Base-by-base conservation (phyloP, 2,329 filamentous ascomycete species). In the Claviceps africana region DNA sequence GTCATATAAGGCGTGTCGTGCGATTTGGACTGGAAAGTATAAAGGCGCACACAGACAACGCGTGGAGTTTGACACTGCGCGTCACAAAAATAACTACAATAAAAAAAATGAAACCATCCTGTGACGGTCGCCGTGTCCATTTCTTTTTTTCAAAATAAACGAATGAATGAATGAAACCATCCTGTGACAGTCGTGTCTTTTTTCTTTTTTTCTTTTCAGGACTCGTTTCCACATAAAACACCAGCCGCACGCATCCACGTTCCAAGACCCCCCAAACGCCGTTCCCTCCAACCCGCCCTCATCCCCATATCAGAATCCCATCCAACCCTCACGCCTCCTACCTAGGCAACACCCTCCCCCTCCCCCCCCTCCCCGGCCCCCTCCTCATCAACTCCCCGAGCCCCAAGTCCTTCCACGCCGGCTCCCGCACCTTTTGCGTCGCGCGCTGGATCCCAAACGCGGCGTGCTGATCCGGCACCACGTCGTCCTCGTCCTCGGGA, bases 401-500 rank as follows among this genome's bases (percentile, higher is more conserved):
- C 0, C 86, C 85, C 7, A 91, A 69, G 62, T 93, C 87, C 63
- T 83, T 84, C 87, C 87, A 94, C 8, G 81, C 82, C 1, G 84
- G 76, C 68, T 89, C 85, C 60, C 76, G 78, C 59, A 73, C 75
- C 57, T 78, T 77, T 69, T 88, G 84, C 17, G 86, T 90, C 10
- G 87, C 87, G 58, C 85, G 79, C 66, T 87, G 82, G 60, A 94
- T 93, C 40, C 87, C 88, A 65, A 93, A 93, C 0, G 87, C 88
- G 13, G 87, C 87, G 64, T 93, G 87, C 69, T 93, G 87, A 66
- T 93, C 86, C 0, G 88, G 87, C 4, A 93, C 87, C 4, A 93
- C 85, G 62, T 93, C 87, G 63, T 93, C 88, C 68, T 93, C 86
- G 65, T 93, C 87, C 67, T 93, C 87, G 0, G 88, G 87, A 64